These are phyloP conservation scores for Drechslerella stenobrocha DNA, from an alignment of 2,329 filamentous ascomycete genomes.

Conservation along the genomic window DNA sequence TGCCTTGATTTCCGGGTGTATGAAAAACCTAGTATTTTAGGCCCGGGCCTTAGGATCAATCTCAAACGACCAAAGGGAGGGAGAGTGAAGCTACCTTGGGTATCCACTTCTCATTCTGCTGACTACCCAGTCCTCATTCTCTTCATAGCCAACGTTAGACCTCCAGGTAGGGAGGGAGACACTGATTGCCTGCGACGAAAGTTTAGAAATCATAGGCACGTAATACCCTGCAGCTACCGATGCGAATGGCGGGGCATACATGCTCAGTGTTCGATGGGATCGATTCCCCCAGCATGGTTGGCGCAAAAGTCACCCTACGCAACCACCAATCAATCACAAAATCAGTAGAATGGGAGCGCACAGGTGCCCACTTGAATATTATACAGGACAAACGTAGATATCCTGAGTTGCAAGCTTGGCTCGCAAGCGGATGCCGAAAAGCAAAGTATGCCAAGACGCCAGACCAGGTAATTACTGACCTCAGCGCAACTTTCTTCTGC, in stretches of 20 bases:
- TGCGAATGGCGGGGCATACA: constrained; percentile 5
- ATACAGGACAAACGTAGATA: no score
- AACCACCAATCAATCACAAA: no score
- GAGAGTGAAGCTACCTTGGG: constrained; percentile 65
- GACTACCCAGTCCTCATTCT: constrained; percentile 85
- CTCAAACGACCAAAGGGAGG: constrained; percentile 33
- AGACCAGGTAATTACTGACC: background rate
- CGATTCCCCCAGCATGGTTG: constrained; percentile 22
- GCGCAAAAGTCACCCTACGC: no score
- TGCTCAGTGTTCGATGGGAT: constrained; percentile 38
- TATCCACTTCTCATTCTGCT: constrained; percentile 86
- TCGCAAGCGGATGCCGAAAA: no score
- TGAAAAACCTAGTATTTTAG: constrained; percentile 73
- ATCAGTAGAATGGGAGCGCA: no score
- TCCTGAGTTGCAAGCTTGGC: no score
- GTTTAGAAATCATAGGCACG: background rate
- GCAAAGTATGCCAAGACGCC: background rate
- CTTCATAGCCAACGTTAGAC: constrained; percentile 89
- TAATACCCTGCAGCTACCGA: background rate
- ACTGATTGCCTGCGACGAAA: constrained; percentile 75
- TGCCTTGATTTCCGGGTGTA: constrained; percentile 77
- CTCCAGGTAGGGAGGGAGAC: constrained; percentile 94
- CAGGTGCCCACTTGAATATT: no score
- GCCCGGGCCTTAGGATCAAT: no score
- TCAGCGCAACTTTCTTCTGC: background rate